phyloP scores from a whole-genome alignment of 164 flowering plant genomes.

The Piper betle region DNA sequence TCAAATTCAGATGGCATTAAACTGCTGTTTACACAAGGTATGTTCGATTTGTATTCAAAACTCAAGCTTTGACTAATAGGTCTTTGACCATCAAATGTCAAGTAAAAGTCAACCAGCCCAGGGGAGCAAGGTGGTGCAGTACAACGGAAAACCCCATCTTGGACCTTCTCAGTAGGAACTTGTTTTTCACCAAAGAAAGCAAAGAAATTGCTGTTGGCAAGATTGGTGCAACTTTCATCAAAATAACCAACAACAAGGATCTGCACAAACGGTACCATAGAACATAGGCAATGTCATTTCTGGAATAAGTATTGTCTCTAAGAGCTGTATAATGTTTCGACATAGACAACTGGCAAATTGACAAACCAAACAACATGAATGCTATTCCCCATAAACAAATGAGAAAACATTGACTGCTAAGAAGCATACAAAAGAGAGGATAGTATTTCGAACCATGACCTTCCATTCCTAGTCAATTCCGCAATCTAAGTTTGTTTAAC shows the following conservation, averaged over 20 bases:
- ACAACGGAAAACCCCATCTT: slow-evolving; percentile 79
- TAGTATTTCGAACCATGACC: too few species aligned
- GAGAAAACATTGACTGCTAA: too few species aligned
- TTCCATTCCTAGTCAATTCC: too few species aligned
- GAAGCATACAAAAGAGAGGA: too few species aligned
- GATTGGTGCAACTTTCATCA: slow-evolving; percentile 24
- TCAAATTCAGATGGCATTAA: slow-evolving; percentile 24
- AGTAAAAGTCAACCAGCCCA: slow-evolving; percentile 50
- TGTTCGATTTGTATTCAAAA: slow-evolving; percentile 63
- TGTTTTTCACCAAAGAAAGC: slow-evolving; percentile 57
- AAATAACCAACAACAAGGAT: slow-evolving; percentile 64
- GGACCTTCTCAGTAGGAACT: slow-evolving; percentile 56
- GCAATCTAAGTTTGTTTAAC: too few species aligned
- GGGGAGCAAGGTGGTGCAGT: slow-evolving; percentile 48
- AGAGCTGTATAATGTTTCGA: too few species aligned
- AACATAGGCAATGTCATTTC: too few species aligned
- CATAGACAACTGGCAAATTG: too few species aligned
- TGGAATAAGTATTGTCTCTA: too few species aligned
- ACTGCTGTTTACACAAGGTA: slow-evolving; percentile 4
- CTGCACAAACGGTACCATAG: slow-evolving; percentile 28
- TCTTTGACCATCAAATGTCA: slow-evolving; percentile 63
- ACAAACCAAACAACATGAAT: too few species aligned
- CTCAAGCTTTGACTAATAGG: slow-evolving; percentile 71
- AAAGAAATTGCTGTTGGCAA: slow-evolving; percentile 32
- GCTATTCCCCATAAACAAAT: too few species aligned